A percentile compares a stretch with the other conserved stretches of the same genome.
Conservation (phyloP, 1,139 yeast species). For the Protomyces macrosporus region DNA sequence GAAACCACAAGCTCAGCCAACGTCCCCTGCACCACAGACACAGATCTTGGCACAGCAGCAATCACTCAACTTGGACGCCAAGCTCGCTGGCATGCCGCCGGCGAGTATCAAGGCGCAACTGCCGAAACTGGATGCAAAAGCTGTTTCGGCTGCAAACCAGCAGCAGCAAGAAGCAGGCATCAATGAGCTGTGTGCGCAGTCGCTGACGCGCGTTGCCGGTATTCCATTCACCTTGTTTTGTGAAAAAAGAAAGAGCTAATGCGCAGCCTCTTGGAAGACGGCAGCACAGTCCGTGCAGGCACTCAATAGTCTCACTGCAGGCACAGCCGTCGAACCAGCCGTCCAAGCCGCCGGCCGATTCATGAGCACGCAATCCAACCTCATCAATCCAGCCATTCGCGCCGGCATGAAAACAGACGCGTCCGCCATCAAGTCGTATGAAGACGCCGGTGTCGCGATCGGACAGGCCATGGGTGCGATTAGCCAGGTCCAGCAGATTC, state of each 20-base stretch:
- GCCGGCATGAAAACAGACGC: constrained; percentile 18
- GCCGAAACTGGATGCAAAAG: constrained; percentile 17
- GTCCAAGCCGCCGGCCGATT: constrained; percentile 19
- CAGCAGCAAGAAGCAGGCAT: constrained; percentile 20
- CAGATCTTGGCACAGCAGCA: too few species aligned
- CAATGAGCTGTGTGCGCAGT: constrained; percentile 22
- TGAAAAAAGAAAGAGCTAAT: neutral
- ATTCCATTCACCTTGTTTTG: neutral
- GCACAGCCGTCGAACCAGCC: constrained; percentile 15
- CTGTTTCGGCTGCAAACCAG: constrained; percentile 10
- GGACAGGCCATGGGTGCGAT: constrained; percentile 25
- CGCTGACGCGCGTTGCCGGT: constrained; percentile 15
- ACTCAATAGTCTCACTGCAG: neutral
- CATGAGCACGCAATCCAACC: constrained; percentile 3
- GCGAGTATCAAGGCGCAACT: neutral
- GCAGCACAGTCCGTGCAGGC: constrained; percentile 14
- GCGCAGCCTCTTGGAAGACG: constrained; percentile 8
- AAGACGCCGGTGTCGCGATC: constrained; percentile 17
- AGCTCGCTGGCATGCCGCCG: neutral
- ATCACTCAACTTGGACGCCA: neutral
- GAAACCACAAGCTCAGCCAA: neutral
- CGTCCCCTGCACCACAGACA: too few species aligned
- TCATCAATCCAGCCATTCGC: neutral
- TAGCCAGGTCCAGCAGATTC: constrained; percentile 13
- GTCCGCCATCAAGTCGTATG: constrained; percentile 10